Conservation (phyloP, 345 rosid genomes). For the Crucihimalaya himalaica region DNA sequence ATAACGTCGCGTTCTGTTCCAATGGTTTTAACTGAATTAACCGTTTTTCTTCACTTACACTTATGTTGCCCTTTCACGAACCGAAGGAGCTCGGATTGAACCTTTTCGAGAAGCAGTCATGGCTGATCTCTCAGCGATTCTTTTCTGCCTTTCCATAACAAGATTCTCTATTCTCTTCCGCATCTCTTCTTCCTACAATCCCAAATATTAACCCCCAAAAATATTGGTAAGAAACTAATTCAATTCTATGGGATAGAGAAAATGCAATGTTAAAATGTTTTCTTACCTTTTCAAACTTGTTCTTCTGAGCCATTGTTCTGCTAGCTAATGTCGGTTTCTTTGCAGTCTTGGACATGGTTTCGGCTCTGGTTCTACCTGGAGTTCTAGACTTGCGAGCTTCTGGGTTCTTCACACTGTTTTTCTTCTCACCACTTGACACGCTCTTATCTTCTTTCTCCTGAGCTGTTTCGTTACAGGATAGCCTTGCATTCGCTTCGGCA, state of each 20-base stretch:
- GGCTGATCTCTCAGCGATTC: constrained; percentile 88
- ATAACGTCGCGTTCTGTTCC: constrained; percentile 14
- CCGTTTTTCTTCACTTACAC: not conserved
- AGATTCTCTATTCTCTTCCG: constrained; percentile 71
- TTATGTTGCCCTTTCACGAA: constrained; percentile 45
- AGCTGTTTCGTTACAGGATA: constrained; percentile 39
- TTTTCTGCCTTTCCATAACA: constrained; percentile 64
- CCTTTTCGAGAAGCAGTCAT: constrained; percentile 47
- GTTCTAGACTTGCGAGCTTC: constrained; percentile 39
- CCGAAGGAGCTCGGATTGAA: constrained; percentile 43
- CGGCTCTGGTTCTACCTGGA: constrained; percentile 48
- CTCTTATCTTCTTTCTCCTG: constrained; percentile 45
- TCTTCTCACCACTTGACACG: constrained; percentile 41
- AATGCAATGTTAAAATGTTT: not conserved
- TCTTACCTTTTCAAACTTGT: constrained; percentile 74
- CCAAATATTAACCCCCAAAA: not conserved
- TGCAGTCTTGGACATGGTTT: constrained; percentile 40
- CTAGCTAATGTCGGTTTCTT: constrained; percentile 52
- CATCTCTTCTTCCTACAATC: constrained; percentile 69
- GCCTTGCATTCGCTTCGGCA: constrained; percentile 51
- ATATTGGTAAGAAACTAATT: not conserved
- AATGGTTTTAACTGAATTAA: not conserved
- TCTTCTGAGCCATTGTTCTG: constrained; percentile 67
- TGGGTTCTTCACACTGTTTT: constrained; percentile 42
- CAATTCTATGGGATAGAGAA: not conserved